phyloP scores from a whole-genome alignment of 352 stramenopile species.

The Phytophthora multivora region DNA sequence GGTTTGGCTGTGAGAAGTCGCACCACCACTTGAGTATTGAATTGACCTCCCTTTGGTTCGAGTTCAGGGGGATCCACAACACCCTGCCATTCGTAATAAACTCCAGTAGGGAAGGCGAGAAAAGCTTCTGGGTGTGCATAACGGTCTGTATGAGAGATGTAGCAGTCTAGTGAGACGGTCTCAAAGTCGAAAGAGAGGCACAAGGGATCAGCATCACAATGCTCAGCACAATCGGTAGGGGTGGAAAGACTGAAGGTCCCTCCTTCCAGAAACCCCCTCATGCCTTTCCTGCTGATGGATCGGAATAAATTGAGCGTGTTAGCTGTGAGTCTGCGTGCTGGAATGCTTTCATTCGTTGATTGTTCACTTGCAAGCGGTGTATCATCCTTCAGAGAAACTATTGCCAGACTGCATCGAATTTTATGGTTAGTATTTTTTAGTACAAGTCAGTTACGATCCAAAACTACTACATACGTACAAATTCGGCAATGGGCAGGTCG shows the following conservation, averaged over 20 bases:
- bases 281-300: constrained; percentile 42
- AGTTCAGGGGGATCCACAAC: constrained; percentile 49
- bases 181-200: constrained; percentile 84
- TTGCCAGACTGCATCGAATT: constrained; percentile 4
- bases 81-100: constrained; percentile 85
- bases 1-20: constrained; percentile 61
- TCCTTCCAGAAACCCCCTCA: constrained; percentile 67
- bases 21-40: constrained; percentile 59
- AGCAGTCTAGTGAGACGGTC: constrained; percentile 56
- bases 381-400: constrained; percentile 1
- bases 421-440: constrained; percentile 3
- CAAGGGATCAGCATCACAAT: constrained; percentile 48
- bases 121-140: constrained; percentile 71
- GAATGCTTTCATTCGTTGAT: background rate
- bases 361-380: background rate
- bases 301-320: constrained; percentile 44
- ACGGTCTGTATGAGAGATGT: constrained; percentile 75
- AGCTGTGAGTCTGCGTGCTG: constrained; percentile 11
- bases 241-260: constrained; percentile 46
- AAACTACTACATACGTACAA: too few species aligned
- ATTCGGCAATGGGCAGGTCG: constrained; percentile 1
- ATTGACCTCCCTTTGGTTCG: constrained; percentile 61
- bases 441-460: too few species aligned
- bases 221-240: constrained; percentile 42
- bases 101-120: constrained; percentile 61